Percentiles rank a stretch among this genome's conserved stretches.
Evolutionary conservation across 768 basidiomycete species (phyloP).

Genomic region (Lentinula lateritia): DNA sequence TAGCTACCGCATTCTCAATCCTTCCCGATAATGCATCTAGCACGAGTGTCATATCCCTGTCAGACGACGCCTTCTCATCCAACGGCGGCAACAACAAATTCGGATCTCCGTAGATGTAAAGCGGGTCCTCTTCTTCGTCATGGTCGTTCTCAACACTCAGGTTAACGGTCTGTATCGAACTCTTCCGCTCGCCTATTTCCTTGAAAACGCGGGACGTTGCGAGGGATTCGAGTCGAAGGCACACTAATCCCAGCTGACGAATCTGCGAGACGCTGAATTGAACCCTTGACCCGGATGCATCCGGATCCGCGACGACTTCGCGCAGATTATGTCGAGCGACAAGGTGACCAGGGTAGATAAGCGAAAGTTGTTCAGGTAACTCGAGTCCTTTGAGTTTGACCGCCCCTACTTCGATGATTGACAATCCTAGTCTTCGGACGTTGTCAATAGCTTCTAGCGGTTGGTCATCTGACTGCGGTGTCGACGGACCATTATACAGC

Average conservation of each 20-base stretch:
- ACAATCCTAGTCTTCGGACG: conserved; percentile 65
- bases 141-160: conserved; percentile 9
- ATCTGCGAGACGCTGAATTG: conserved; percentile 72
- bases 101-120: conserved; percentile 53
- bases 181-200: conserved; percentile 36
- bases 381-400: conserved; percentile 93
- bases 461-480: conserved; percentile 56
- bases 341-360: conserved; percentile 74
- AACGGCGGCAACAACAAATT: conserved; percentile 52
- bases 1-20: conserved; percentile 6
- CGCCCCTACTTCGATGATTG: conserved; percentile 77
- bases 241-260: conserved; percentile 63
- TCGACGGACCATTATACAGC: conserved; percentile 51
- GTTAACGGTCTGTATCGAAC: conserved; percentile 30
- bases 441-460: conserved; percentile 63
- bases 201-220: conserved; percentile 58
- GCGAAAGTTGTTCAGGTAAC: conserved; percentile 80
- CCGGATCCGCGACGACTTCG: conserved; percentile 24
- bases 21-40: conserved; percentile 6
- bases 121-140: conserved; percentile 20
- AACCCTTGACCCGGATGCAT: conserved; percentile 42
- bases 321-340: conserved; percentile 64
- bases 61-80: conserved; percentile 9
- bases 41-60: conserved; percentile 5
- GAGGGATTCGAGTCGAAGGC: conserved; percentile 76